Conservation (phyloP, 164 flowering plant species). For the Sextonia rubra region DNA sequence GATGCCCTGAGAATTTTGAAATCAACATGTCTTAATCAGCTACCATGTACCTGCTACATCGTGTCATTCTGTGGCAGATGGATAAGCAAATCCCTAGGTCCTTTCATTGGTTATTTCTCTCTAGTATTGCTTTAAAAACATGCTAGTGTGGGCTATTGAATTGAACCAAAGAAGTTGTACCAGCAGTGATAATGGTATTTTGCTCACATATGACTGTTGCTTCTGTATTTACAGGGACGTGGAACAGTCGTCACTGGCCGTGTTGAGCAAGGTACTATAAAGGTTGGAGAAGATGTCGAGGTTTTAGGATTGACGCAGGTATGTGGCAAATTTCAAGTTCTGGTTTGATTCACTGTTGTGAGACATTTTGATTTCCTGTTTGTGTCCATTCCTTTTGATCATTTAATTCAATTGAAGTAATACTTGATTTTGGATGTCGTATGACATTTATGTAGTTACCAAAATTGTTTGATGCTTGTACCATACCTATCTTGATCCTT, state of each 20-base stretch:
- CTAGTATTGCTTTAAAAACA: neutral
- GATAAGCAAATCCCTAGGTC: neutral
- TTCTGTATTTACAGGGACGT: slow-evolving; percentile 60
- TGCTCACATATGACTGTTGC: neutral
- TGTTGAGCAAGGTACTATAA: slow-evolving; percentile 87
- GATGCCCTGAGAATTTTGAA: neutral
- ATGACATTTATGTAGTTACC: neutral
- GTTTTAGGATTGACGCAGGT: slow-evolving; percentile 80
- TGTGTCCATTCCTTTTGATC: neutral
- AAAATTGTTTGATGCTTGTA: too few species aligned
- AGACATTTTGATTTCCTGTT: slow-evolving; percentile 1
- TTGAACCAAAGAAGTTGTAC: neutral
- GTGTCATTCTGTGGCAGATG: too few species aligned
- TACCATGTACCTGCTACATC: neutral
- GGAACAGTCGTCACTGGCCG: slow-evolving; percentile 99
- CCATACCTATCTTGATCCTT: neutral
- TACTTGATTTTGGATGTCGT: neutral
- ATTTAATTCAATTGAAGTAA: neutral
- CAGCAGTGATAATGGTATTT: neutral
- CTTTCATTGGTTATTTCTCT: neutral
- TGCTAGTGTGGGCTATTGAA: neutral
- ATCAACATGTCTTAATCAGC: neutral
- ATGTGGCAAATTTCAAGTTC: neutral
- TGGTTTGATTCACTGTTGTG: neutral
- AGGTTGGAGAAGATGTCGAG: slow-evolving; percentile 95